phyloP scores from a whole-genome alignment of 345 rosid species.

The Excoecaria cochinchinensis region DNA sequence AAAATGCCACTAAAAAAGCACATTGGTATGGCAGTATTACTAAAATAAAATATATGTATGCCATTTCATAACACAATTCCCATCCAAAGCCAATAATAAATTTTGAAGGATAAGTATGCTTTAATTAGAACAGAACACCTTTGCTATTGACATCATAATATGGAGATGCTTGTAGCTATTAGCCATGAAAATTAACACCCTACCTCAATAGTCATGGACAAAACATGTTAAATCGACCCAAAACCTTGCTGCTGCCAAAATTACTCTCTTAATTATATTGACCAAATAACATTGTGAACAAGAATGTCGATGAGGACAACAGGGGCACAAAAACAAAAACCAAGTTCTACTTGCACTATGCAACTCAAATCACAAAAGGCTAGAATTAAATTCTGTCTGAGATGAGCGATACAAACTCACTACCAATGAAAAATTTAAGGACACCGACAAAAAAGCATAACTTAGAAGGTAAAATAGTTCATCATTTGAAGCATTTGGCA shows the following conservation, averaged over 20 bases:
- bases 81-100: no score
- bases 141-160: no score
- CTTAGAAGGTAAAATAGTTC: not conserved
- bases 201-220: no score
- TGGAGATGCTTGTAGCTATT: no score
- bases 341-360: not conserved
- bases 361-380: slow-evolving; percentile 9
- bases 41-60: no score
- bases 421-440: slow-evolving; percentile 6
- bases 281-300: not conserved
- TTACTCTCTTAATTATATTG: not conserved
- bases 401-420: slow-evolving; percentile 16
- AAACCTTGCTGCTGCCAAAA: not conserved
- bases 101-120: no score
- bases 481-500: slow-evolving; percentile 97
- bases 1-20: no score
- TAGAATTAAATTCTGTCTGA: slow-evolving; percentile 3
- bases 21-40: no score
- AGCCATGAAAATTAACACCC: no score
- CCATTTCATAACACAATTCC: no score
- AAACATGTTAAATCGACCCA: no score
- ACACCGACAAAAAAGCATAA: not conserved
- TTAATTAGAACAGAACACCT: no score
- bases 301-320: not conserved
- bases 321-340: not conserved